Percentiles rank a stretch among this genome's conserved stretches.
Evolutionary conservation across 2,329 filamentous ascomycete species (phyloP).

Genomic region (Neofusicoccum cordaticola): DNA sequence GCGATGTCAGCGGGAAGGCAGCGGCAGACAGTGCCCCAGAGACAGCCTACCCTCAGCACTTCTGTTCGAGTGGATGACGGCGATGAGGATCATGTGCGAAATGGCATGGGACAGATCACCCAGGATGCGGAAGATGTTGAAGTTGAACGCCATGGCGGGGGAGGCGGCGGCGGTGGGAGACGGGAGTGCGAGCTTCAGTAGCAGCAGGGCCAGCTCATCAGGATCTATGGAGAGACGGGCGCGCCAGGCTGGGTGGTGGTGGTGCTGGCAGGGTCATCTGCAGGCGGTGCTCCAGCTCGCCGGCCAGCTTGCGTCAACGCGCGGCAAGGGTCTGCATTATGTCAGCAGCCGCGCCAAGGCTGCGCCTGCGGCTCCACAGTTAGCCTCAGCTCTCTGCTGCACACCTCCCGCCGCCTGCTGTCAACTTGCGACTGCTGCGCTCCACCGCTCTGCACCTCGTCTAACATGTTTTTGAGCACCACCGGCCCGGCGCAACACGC

Average conservation of each 20-base stretch:
- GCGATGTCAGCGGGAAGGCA: background rate
- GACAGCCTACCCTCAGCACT: slow-evolving; percentile 69
- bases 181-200: slow-evolving; percentile 5
- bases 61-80: slow-evolving; percentile 82
- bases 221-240: background rate
- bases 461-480: too few relatives aligned
- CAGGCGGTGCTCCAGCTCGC: background rate
- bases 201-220: background rate
- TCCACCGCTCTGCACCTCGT: background rate
- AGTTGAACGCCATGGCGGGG: slow-evolving; percentile 28
- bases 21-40: background rate
- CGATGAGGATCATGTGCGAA: slow-evolving; percentile 88
- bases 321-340: slow-evolving; percentile 2
- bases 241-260: background rate
- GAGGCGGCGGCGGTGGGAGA: background rate
- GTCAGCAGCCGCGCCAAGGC: slow-evolving; percentile 1
- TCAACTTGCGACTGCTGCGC: background rate
- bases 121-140: slow-evolving; percentile 66
- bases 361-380: background rate
- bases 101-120: slow-evolving; percentile 81
- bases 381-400: background rate
- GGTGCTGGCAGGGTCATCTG: background rate
- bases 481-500: too few relatives aligned
- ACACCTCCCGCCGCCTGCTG: background rate
- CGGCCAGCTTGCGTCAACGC: slow-evolving; percentile 12